Base-by-base conservation (phyloP, 2,329 filamentous ascomycete genomes). In the Emydomyces testavorans region DNA sequence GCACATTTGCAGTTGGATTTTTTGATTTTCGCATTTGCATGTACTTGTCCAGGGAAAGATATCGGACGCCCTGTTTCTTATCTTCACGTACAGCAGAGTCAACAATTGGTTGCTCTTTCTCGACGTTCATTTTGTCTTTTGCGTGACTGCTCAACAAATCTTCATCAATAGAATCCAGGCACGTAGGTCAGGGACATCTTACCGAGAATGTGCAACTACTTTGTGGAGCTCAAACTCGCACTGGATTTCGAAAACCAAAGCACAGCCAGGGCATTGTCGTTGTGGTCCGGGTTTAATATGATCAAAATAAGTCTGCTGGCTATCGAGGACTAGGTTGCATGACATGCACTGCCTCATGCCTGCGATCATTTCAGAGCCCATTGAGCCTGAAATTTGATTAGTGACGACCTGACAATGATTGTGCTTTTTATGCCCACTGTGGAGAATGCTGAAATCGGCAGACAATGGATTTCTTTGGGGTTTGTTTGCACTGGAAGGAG, bases 271-370 rank as follows among this genome's bases (percentile, higher is more conserved):
- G 45, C 45, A 47, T 47, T 47, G 36, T 18, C 26, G 36, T 26
- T 24, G 16, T 1, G n/a, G 18, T 2, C 45, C 45, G 2, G 35
- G 45, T 11, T 26, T 47, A 18, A 40, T 40, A 47, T 47, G 45
- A 4, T 40, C 18, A 26, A 47, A 13, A 20, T 40, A 47, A 7
- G 26, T 18, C 20, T 34, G 35, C n/a, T 13, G 20, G n/a, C 26
- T 34, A 8, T 32, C 36, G 13, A 47, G 18, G 16, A 40, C 18
- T 15, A 28, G 6, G 24, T 40, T 26, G 26, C 45, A 47, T 7
- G 36, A 24, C 35, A 47, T 13, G 24, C 45, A 47, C 18, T 47
- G 36, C 36, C 45, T 40, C 36, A 40, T 40, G 45, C 18, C 18
- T 47, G 36, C 13, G 13, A 34, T 13, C 24, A 18, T 11, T 34